A percentile compares a stretch with the other conserved stretches of the same genome.
Conservation (phyloP, 805 yeast species). For the Sugiyamaella floridensis region DNA sequence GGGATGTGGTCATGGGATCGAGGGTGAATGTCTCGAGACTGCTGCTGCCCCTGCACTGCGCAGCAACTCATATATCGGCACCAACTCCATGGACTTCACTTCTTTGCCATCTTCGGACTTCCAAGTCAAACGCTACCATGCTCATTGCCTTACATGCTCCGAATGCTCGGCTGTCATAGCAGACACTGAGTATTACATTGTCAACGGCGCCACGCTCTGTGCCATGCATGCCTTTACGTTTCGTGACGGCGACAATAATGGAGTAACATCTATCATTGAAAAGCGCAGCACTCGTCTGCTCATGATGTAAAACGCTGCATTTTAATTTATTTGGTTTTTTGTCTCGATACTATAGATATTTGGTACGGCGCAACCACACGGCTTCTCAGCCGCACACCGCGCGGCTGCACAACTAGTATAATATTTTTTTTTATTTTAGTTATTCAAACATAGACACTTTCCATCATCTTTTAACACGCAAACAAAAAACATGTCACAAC, state of each 20-base stretch:
- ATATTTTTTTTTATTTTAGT: slow-evolving; percentile 3
- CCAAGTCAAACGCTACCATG: slow-evolving; percentile 64
- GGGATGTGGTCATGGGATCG: slow-evolving; percentile 68
- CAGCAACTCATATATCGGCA: neutral
- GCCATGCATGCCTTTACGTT: slow-evolving; percentile 30
- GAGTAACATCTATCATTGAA: slow-evolving; percentile 15
- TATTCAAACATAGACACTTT: neutral
- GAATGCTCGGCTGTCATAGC: slow-evolving; percentile 40
- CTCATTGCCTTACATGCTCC: slow-evolving; percentile 61
- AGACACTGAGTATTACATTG: slow-evolving; percentile 30
- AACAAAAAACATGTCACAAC: slow-evolving; percentile 2
- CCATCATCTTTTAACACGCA: neutral
- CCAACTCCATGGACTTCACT: neutral
- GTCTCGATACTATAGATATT: neutral
- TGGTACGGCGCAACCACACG: neutral
- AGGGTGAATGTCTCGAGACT: slow-evolving; percentile 81
- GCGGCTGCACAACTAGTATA: neutral
- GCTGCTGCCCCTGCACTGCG: slow-evolving; percentile 6
- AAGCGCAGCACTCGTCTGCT: slow-evolving; percentile 28
- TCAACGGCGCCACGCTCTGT: slow-evolving; percentile 30
- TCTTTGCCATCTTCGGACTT: slow-evolving; percentile 34
- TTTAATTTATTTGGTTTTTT: slow-evolving; percentile 1
- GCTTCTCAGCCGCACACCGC: no score
- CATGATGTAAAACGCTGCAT: slow-evolving; percentile 21
- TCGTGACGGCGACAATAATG: slow-evolving; percentile 2